Conservation (phyloP, 2,329 filamentous ascomycete genomes). For the Alternaria sp. region DNA sequence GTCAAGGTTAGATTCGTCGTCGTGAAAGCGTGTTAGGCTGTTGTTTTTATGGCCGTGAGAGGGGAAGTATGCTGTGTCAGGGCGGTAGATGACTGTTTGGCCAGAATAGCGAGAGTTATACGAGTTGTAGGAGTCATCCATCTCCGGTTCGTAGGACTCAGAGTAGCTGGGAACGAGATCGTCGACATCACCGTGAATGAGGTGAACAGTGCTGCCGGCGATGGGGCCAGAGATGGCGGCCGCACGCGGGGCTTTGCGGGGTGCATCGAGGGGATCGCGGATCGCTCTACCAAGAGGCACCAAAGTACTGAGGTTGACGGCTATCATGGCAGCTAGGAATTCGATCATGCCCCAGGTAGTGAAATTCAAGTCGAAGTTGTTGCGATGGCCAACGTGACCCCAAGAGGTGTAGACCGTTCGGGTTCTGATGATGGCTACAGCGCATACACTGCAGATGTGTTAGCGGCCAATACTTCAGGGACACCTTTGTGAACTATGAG, state of each 20-base stretch:
- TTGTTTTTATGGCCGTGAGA: background rate
- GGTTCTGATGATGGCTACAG: slow-evolving; percentile 48
- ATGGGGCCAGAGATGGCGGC: slow-evolving; percentile 6
- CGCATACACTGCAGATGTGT: slow-evolving; percentile 47
- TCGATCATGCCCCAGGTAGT: slow-evolving; percentile 12
- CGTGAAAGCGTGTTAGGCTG: slow-evolving; percentile 27
- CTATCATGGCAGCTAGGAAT: slow-evolving; percentile 10
- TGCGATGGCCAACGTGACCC: slow-evolving; percentile 2
- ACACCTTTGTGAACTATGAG: slow-evolving; percentile 39
- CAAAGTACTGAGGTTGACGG: slow-evolving; percentile 5
- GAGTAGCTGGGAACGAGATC: background rate
- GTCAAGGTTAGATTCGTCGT: slow-evolving; percentile 31
- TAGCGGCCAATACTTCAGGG: slow-evolving; percentile 7
- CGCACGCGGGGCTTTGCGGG: background rate
- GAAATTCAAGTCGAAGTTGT: slow-evolving; percentile 8
- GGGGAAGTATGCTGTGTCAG: slow-evolving; percentile 15
- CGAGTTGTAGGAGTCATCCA: background rate
- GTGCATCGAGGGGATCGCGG: background rate
- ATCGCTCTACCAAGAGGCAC: slow-evolving; percentile 2
- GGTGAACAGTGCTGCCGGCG: slow-evolving; percentile 15
- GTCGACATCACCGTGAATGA: slow-evolving; percentile 6
- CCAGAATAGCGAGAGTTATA: slow-evolving; percentile 14
- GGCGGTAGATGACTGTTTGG: slow-evolving; percentile 21
- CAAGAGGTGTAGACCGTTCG: slow-evolving; percentile 14
- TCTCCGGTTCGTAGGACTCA: background rate